Conservation (phyloP, 1,284 basidiomycete genomes). For the Irpex sp. region DNA sequence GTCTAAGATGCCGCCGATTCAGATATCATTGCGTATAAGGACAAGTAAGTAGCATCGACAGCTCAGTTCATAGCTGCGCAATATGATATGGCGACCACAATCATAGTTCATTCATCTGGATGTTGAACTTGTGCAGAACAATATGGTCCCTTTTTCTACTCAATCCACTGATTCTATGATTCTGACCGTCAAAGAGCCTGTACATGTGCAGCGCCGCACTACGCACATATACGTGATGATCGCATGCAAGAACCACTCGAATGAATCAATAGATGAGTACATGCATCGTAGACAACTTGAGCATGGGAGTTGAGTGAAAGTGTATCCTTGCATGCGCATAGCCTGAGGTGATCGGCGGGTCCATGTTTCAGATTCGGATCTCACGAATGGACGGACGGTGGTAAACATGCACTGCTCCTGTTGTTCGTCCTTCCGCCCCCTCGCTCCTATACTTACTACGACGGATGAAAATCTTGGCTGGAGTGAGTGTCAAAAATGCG, state of each 20-base stretch:
- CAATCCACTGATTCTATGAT: not conserved
- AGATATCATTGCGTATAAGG: no score
- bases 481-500: not conserved
- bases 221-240: not conserved
- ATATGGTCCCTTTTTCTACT: not conserved
- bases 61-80: no score
- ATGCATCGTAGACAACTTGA: not conserved
- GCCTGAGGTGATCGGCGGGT: not conserved
- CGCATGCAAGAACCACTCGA: not conserved
- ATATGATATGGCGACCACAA: no score
- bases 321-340: not conserved
- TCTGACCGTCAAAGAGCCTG: not conserved
- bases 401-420: not conserved
- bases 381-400: not conserved
- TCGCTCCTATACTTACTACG: not conserved
- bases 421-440: not conserved
- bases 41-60: no score
- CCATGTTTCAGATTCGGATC: not conserved
- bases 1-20: no score
- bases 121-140: not conserved
- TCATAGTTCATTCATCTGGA: no score
- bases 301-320: not conserved
- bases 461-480: not conserved
- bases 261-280: not conserved
- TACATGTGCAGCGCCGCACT: not conserved